phyloP scores from a whole-genome alignment of 1,284 basidiomycete species.

The Ceratobasidium sp. region DNA sequence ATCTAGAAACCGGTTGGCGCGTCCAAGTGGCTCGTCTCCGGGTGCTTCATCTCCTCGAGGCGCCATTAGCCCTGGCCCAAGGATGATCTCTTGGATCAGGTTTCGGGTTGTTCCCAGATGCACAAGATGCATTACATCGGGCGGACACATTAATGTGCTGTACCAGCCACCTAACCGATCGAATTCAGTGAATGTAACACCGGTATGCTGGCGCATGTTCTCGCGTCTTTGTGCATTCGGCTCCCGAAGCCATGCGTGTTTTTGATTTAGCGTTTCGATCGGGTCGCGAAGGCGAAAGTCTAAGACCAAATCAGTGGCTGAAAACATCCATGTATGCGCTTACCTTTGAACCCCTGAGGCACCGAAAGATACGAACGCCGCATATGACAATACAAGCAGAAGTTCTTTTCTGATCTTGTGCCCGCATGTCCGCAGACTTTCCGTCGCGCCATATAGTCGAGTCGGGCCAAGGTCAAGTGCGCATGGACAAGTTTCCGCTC shows the following conservation, averaged over 20 bases:
- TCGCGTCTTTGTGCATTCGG: neutral
- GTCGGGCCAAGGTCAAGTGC: neutral
- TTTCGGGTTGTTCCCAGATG: neutral
- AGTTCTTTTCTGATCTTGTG: slow-evolving; percentile 5
- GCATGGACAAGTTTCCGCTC: neutral
- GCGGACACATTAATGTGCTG: neutral
- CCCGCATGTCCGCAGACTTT: neutral
- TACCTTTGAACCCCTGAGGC: neutral
- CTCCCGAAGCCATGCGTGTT: neutral
- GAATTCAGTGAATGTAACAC: neutral
- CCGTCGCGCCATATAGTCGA: neutral
- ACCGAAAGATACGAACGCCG: neutral
- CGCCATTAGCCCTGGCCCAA: neutral
- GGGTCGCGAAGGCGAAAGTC: neutral
- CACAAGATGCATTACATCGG: neutral
- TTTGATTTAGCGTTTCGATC: neutral
- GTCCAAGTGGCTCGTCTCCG: neutral
- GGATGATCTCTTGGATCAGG: neutral
- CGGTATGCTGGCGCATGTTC: neutral
- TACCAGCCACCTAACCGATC: neutral
- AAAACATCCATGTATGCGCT: neutral
- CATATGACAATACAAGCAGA: slow-evolving; percentile 4
- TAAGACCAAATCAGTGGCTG: neutral
- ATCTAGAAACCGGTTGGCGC: neutral
- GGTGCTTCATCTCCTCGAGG: neutral